Conservation (phyloP, 441 rosid genomes). For the Geranium incanum region DNA sequence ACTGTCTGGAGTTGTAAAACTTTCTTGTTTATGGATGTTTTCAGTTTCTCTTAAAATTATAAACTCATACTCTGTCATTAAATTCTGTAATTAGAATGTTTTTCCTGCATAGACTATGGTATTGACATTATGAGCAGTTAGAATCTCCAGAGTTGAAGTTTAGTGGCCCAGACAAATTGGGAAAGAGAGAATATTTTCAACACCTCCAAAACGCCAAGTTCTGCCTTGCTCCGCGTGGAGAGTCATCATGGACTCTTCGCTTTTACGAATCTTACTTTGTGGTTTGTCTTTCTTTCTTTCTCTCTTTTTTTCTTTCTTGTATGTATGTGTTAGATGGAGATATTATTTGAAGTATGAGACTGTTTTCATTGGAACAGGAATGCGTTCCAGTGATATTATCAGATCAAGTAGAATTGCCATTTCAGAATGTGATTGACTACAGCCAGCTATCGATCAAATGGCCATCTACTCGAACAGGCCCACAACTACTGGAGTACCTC, state of each 20-base stretch:
- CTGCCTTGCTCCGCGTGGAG: constrained; percentile 94
- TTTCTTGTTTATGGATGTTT: neutral
- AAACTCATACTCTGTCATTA: neutral
- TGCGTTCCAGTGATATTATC: constrained; percentile 92
- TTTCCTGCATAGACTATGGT: constrained; percentile 14
- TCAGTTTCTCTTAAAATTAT: neutral
- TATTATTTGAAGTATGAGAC: constrained; percentile 1
- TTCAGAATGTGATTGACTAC: constrained; percentile 82
- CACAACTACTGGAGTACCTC: constrained; percentile 68
- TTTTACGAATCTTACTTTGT: constrained; percentile 89
- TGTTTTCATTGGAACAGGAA: constrained; percentile 45
- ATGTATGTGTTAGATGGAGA: neutral
- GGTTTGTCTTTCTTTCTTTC: constrained; percentile 40
- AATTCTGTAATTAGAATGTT: neutral
- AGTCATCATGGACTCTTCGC: constrained; percentile 96
- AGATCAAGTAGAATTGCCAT: constrained; percentile 78
- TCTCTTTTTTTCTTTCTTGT: constrained; percentile 10
- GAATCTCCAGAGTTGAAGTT: constrained; percentile 93
- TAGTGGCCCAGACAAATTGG: constrained; percentile 70
- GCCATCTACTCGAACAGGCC: constrained; percentile 71
- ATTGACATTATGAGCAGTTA: constrained; percentile 54
- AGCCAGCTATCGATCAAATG: constrained; percentile 74
- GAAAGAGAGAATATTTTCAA: constrained; percentile 73
- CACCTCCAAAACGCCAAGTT: constrained; percentile 84
- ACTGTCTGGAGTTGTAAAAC: neutral